phyloP scores from a whole-genome alignment of 2,329 filamentous ascomycete species.

The Alternaria conjuncta region DNA sequence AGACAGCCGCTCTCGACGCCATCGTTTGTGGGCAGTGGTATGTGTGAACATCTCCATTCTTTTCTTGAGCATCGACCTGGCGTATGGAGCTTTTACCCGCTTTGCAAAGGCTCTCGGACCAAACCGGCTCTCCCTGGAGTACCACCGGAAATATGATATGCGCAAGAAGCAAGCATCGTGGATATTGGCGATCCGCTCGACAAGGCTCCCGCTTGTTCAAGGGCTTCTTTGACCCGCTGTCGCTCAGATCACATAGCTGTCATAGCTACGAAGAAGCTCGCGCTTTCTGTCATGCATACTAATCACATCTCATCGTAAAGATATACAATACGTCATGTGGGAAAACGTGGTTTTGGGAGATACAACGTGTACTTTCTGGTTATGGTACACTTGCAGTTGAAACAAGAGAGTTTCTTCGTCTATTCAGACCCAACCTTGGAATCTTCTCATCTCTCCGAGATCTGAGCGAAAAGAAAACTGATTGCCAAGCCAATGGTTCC shows the following conservation, averaged over 20 bases:
- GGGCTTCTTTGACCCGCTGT: not conserved
- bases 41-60: not conserved
- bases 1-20: not conserved
- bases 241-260: not conserved
- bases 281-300: not conserved
- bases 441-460: not conserved
- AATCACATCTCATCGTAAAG: not conserved
- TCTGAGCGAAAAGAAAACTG: not conserved
- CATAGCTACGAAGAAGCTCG: not conserved
- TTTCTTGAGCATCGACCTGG: not conserved
- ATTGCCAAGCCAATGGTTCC: constrained; percentile 13
- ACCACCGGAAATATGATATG: not conserved
- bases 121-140: not conserved
- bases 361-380: not conserved
- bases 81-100: not conserved
- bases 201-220: not conserved
- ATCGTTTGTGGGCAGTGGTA: not conserved
- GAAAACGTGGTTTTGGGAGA: not conserved
- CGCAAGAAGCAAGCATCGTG: not conserved
- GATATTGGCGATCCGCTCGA: not conserved
- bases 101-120: not conserved
- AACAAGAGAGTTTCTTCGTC: not conserved
- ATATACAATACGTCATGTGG: not conserved
- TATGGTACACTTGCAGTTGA: not conserved
- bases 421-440: not conserved